Percentiles rank a stretch among this genome's conserved stretches.
Conservation (phyloP, 2,329 filamentous ascomycete species). For the Teratosphaeriaceae sp. region DNA sequence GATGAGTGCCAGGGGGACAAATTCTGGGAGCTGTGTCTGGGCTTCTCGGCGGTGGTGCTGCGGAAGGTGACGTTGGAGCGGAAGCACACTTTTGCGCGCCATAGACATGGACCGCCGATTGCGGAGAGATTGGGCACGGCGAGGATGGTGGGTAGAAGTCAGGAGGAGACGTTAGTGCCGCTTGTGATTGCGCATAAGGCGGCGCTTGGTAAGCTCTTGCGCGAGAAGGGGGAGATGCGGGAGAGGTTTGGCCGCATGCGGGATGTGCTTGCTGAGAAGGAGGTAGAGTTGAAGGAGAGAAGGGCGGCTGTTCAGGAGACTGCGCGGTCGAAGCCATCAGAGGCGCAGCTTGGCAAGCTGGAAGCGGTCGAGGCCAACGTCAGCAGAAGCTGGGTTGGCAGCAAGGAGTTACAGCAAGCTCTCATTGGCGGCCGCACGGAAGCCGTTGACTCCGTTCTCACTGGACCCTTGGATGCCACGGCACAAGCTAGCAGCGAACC, state of each 20-base stretch:
- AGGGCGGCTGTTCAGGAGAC: conserved; percentile 30
- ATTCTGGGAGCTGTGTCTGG: conserved; percentile 76
- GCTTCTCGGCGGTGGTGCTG: conserved; percentile 77
- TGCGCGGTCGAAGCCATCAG: conserved; percentile 4
- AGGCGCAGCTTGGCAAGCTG: conserved; percentile 24
- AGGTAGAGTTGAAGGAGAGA: conserved; percentile 47
- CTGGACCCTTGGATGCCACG: conserved; percentile 57
- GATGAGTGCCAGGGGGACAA: conserved; percentile 93
- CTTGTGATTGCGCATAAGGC: conserved; percentile 68
- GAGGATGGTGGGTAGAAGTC: conserved; percentile 22
- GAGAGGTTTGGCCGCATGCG: conserved; percentile 58
- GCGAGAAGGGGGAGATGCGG: conserved; percentile 54
- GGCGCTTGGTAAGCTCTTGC: conserved; percentile 55
- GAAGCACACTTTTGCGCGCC: conserved; percentile 33
- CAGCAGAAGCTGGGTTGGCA: conserved; percentile 71
- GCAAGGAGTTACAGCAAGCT: conserved; percentile 64
- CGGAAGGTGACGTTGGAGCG: conserved; percentile 52
- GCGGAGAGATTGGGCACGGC: conserved; percentile 46
- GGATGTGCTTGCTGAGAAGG: conserved; percentile 37
- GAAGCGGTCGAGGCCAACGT: conserved; percentile 50
- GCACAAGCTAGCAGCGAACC: conserved; percentile 56
- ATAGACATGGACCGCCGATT: conserved; percentile 31
- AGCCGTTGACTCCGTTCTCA: conserved; percentile 55
- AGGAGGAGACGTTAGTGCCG: conserved; percentile 46
- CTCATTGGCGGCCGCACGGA: conserved; percentile 61